Percentiles rank a stretch among this genome's conserved stretches.
These are phyloP conservation scores for Conringia planisiliqua DNA, from an alignment of 345 rosid genomes.

Conservation along the genomic window DNA sequence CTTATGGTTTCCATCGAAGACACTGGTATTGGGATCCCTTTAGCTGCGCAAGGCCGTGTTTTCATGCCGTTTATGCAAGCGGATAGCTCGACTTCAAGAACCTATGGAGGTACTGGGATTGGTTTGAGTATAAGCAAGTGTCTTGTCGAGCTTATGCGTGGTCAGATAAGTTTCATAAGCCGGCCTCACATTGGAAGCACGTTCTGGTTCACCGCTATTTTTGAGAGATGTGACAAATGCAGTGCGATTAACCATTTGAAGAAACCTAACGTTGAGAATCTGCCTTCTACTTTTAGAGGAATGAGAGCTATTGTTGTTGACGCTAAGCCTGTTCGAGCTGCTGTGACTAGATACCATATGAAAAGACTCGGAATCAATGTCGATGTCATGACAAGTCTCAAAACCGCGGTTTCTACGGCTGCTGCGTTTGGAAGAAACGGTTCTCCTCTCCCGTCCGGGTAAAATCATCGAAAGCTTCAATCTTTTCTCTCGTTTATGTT, in stretches of 20 bases:
- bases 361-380: constrained; percentile 82
- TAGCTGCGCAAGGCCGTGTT: constrained; percentile 76
- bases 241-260: constrained; percentile 33
- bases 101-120: constrained; percentile 93
- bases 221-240: constrained; percentile 50
- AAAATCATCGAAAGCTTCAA: constrained; percentile 8
- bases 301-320: constrained; percentile 83
- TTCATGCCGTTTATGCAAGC: constrained; percentile 98
- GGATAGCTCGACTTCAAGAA: constrained; percentile 92
- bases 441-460: constrained; percentile 47
- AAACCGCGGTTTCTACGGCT: constrained; percentile 24
- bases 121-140: constrained; percentile 97
- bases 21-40: constrained; percentile 93
- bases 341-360: constrained; percentile 84
- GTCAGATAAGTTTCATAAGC: constrained; percentile 80
- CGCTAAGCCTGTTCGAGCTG: constrained; percentile 83
- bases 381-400: constrained; percentile 56
- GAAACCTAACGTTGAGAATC: constrained; percentile 56
- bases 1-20: constrained; percentile 86
- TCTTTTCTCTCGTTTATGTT: background rate
- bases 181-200: constrained; percentile 83
- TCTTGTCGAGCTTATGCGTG: constrained; percentile 90
- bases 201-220: constrained; percentile 68
- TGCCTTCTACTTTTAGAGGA: constrained; percentile 71
- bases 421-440: constrained; percentile 45